phyloP scores from a whole-genome alignment of 208 protist species.

The Phytomonas sp. region DNA sequence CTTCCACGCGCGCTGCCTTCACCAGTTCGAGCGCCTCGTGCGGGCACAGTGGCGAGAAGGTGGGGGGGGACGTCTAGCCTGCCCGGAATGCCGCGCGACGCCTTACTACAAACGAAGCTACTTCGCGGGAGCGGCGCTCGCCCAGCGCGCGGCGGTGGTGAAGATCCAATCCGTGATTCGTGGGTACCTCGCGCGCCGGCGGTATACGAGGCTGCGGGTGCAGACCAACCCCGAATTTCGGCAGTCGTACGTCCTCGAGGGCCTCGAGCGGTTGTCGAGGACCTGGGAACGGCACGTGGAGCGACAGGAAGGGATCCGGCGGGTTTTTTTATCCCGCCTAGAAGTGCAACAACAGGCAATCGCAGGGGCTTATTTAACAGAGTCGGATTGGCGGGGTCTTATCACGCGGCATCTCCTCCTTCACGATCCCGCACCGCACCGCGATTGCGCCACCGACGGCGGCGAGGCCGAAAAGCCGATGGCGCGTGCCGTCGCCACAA shows the following conservation, averaged over 20 bases:
- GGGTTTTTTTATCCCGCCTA: constrained; percentile 26
- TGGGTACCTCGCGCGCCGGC: constrained; percentile 45
- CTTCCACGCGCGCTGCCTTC: constrained; percentile 80
- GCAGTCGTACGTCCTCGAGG: constrained; percentile 41
- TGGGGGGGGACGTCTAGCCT: constrained; percentile 37
- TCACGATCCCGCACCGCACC: not conserved
- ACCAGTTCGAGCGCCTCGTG: constrained; percentile 73
- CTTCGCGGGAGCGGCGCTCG: constrained; percentile 70
- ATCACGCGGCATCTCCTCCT: constrained; percentile 9
- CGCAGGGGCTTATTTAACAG: constrained; percentile 35
- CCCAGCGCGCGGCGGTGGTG: constrained; percentile 69
- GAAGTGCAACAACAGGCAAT: constrained; percentile 43
- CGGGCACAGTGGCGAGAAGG: no score
- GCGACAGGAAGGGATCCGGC: constrained; percentile 25
- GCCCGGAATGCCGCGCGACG: constrained; percentile 68
- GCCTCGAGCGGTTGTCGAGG: constrained; percentile 47
- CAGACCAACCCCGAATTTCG: constrained; percentile 43
- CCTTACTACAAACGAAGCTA: constrained; percentile 81
- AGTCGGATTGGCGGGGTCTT: constrained; percentile 39
- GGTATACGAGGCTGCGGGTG: constrained; percentile 46
- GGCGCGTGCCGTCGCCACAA: not conserved
- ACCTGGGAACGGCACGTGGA: constrained; percentile 45
- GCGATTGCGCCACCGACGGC: not conserved
- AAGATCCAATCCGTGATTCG: constrained; percentile 64
- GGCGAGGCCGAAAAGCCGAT: not conserved